A percentile compares a stretch with the other conserved stretches of the same genome.
phyloP scores from a whole-genome alignment of 2,329 filamentous ascomycete species.

The Aschersonia sp. region DNA sequence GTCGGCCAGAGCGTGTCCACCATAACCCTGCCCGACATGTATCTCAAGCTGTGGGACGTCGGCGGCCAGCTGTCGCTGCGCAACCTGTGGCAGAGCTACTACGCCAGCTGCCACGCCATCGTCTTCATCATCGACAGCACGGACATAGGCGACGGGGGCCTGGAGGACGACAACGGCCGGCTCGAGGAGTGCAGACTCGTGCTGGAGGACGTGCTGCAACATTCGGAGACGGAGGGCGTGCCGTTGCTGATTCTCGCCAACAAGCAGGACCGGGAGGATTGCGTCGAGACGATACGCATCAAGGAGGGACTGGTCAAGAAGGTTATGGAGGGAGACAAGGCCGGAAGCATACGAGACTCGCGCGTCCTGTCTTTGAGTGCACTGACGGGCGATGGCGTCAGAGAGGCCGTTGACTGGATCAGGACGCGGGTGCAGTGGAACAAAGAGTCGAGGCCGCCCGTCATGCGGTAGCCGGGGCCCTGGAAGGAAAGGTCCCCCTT shows the following conservation, averaged over 20 bases:
- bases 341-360: conserved; percentile 72
- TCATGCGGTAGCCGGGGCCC: conserved; percentile 56
- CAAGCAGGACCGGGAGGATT: conserved; percentile 96
- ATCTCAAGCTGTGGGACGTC: conserved; percentile 97
- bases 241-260: conserved; percentile 88
- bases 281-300: conserved; percentile 90
- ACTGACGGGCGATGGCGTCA: conserved; percentile 74
- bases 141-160: conserved; percentile 73
- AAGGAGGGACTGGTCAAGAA: conserved; percentile 93
- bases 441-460: conserved; percentile 78
- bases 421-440: conserved; percentile 90
- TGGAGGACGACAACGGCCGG: conserved; percentile 41
- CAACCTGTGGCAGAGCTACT: conserved; percentile 92
- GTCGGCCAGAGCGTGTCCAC: conserved; percentile 95
- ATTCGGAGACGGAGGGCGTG: conserved; percentile 79
- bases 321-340: conserved; percentile 91
- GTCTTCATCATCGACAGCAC: conserved; percentile 96
- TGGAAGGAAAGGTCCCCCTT: no score
- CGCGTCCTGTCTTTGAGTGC: conserved; percentile 84
- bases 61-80: conserved; percentile 84
- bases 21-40: conserved; percentile 82
- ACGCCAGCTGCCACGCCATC: conserved; percentile 84
- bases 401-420: conserved; percentile 95
- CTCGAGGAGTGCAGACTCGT: conserved; percentile 82
- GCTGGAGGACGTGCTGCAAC: conserved; percentile 76